These are phyloP conservation scores for Linum usitatissimum DNA, from an alignment of 345 rosid species.

Conservation along the genomic window DNA sequence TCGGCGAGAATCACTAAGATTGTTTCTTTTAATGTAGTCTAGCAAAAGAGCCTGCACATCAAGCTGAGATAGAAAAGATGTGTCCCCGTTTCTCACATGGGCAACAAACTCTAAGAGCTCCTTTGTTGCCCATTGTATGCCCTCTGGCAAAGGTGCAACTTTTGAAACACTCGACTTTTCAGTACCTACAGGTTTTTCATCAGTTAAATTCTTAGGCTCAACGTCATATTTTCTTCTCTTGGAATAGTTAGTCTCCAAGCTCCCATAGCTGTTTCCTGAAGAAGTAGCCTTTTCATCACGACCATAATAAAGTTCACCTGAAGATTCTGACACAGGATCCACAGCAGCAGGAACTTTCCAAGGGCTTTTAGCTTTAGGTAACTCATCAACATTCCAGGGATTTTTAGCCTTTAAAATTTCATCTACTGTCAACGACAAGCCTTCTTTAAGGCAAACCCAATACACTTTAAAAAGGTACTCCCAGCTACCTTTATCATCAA, in stretches of 20 bases:
- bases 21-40: slow-evolving; percentile 53
- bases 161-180: slow-evolving; percentile 20
- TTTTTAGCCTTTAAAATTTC: slow-evolving; percentile 67
- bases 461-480: slow-evolving; percentile 94
- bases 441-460: slow-evolving; percentile 67
- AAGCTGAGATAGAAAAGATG: slow-evolving; percentile 39
- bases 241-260: slow-evolving; percentile 30
- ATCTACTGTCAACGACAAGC: slow-evolving; percentile 49
- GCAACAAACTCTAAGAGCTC: slow-evolving; percentile 78
- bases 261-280: slow-evolving; percentile 23
- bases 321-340: slow-evolving; percentile 22
- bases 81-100: slow-evolving; percentile 64
- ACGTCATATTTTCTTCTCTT: slow-evolving; percentile 45
- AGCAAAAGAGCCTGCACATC: slow-evolving; percentile 68
- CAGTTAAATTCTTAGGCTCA: slow-evolving; percentile 19
- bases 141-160: slow-evolving; percentile 22
- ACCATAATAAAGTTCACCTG: slow-evolving; percentile 23
- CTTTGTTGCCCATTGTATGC: slow-evolving; percentile 67
- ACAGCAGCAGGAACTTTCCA: slow-evolving; percentile 21
- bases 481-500: slow-evolving; percentile 94
- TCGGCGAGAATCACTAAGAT: slow-evolving; percentile 67
- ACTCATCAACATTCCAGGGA: slow-evolving; percentile 53
- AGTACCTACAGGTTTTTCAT: slow-evolving; percentile 17
- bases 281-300: slow-evolving; percentile 20
- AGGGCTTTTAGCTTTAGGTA: slow-evolving; percentile 17